Base-by-base conservation (phyloP, 2,329 filamentous ascomycete genomes). In the Pseudofabraea citricarpa region DNA sequence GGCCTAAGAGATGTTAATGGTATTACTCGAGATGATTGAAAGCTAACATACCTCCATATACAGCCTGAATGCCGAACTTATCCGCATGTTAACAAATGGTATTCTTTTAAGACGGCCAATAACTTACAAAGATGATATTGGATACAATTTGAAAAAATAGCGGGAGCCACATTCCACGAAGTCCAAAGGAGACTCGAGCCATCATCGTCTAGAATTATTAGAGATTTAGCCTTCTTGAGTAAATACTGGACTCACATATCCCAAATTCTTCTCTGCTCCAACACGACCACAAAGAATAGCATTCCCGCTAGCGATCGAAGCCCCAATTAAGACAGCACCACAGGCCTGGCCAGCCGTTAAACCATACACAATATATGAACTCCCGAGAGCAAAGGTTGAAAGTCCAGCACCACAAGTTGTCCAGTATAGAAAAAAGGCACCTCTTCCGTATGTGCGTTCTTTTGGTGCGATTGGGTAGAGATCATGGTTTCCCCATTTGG, bases 111-210 rank as follows among this genome's bases (percentile, higher is more conserved):
- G 9, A 31, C 13, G 10, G 2, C 27, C 27, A 12, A 31, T n/a
- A 29, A 37, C 45, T 36, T 23, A 47, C 40, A 31, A 45, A 45
- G 6, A 45, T 33, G 19, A 41, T 24, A 24, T 45, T 45, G 18
- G 29, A 15, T 7, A 45, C 26, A 12, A 45, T 41, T 26, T 45
- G 43, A 20, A 45, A 45, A 32, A 45, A 45, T 5, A 45, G 32
- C 2, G 43, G 43, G 5, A 45, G 38, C 43, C 43, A 45, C 43
- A 45, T 45, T 10, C 57, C 57, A 36, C 56, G 57, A 47, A 59
- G 56, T 9, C 57, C 57, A 45, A 56, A 60, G 15, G 55, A 53
- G 2, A 54, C 52, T 26, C 57, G 50, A 41, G 49, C 55, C 50
- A 60, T 57, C 48, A 60, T 45, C 6, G 43, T 45, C 43, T 45